Base-by-base conservation (phyloP, 164 flowering plant genomes). In the Echeveria elegans region DNA sequence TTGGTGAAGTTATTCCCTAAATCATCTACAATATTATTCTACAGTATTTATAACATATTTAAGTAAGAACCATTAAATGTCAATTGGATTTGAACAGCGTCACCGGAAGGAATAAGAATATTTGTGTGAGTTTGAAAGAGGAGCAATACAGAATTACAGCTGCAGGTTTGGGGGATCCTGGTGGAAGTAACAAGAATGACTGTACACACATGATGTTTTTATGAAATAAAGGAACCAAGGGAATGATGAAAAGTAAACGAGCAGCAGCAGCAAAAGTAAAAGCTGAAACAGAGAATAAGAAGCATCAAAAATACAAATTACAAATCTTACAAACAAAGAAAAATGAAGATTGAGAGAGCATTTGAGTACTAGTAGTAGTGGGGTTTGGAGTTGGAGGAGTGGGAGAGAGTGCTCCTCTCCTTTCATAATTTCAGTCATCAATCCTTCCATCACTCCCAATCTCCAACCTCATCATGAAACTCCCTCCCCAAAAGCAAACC, bases 181-280 rank as follows among this genome's bases (percentile, higher is more conserved):
- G 15, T 26, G 61, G 3, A 56, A 19, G 61, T 26, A 56, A 26
- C 61, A 56, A 28, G 18, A 21, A 29, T 56, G 16, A 53, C 61
- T 56, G 61, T 56, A 26, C 61, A 56, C 61, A 56, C 61, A 56
- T 56, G 61, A 56, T 56, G 61, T 56, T 56, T 56, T 56, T 29
- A 56, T 56, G 61, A 28, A 56, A 26, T 56, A 56, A 56, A 56
- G 61, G 61, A 56, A 15, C 19, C 30, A 26, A 28, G 16, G 61
- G 61, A 56, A 56, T 56, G 61, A 56, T 56, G 61, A 56, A 56
- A 56, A 56, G 61, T 56, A 56, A 56, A 28, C 56, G 11, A 3
- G n/a, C 37, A 34, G 37, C 50, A 21, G 6, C 56, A 50, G 21
- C 56, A 26, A 56, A 56, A 56, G 61, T 28, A 11, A 56, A 56